Evolutionary conservation across 139 green algal species (phyloP).

Genomic region (Ettlia oleoabundans): DNA sequence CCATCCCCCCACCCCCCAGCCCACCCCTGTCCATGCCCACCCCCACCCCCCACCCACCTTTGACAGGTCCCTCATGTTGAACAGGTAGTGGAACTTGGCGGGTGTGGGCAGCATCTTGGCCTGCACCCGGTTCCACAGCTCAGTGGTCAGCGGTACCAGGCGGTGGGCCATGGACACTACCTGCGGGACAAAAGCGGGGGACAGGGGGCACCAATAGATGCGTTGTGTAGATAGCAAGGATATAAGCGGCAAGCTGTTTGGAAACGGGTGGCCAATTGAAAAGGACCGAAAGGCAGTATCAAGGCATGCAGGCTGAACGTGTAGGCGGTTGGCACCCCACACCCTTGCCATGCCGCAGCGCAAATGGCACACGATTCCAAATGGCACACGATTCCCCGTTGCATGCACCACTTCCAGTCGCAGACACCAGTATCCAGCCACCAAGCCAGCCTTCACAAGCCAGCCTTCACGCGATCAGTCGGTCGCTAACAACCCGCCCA

Average conservation of each 20-base stretch:
- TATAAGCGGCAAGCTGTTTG: too few species aligned
- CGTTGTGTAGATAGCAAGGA: too few species aligned
- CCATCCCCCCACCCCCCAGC: background rate
- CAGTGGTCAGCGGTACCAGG: slow-evolving; percentile 76
- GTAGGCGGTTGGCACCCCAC: too few species aligned
- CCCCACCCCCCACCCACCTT: slow-evolving; percentile 42
- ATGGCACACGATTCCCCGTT: too few species aligned
- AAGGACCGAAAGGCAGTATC: too few species aligned
- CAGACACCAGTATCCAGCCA: too few species aligned
- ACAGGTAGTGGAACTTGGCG: slow-evolving; percentile 97
- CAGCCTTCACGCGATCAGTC: background rate
- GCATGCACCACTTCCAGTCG: too few species aligned
- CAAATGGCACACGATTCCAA: too few species aligned
- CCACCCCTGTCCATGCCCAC: background rate
- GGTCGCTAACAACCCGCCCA: too few species aligned
- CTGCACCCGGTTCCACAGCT: slow-evolving; percentile 83
- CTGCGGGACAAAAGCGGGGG: background rate
- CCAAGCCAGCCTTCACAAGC: background rate
- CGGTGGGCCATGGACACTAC: slow-evolving; percentile 71
- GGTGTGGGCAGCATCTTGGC: slow-evolving; percentile 93
- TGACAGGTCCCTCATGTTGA: slow-evolving; percentile 96
- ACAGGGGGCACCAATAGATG: background rate
- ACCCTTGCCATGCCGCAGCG: too few species aligned
- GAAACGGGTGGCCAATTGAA: too few species aligned
- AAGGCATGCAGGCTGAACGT: too few species aligned